Percentiles rank a stretch among this genome's conserved stretches.
Evolutionary conservation across 371 early-diverging fungal species (phyloP).

Genomic region (Rhizopus microsporus): DNA sequence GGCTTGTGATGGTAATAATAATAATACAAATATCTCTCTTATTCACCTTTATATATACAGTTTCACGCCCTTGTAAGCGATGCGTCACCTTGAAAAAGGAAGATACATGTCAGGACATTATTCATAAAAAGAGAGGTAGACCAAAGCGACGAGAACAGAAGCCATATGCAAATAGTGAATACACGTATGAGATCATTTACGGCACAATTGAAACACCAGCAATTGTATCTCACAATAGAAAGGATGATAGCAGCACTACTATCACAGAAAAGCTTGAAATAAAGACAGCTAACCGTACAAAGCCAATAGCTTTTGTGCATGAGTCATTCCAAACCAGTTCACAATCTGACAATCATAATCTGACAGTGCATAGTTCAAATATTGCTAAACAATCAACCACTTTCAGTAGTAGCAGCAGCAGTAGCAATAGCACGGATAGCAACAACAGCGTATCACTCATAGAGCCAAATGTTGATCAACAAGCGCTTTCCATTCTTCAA

Average conservation of each 20-base stretch:
- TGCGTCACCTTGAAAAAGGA: conserved; percentile 73
- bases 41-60: conserved; percentile 26
- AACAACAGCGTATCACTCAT: no score
- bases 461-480: no score
- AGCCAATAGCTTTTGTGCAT: conserved; percentile 1
- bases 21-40: background rate
- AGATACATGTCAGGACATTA: conserved; percentile 77
- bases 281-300: background rate
- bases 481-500: no score
- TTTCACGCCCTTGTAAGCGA: conserved; percentile 74
- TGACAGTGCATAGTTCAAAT: background rate
- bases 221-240: background rate
- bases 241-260: background rate
- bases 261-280: background rate
- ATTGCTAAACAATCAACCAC: no score
- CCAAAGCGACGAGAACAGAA: conserved; percentile 68
- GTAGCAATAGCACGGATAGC: no score
- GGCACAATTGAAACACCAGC: conserved; percentile 13
- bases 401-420: no score
- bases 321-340: conserved; percentile 1
- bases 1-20: conserved; percentile 50
- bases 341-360: background rate
- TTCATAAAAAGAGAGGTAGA: conserved; percentile 81
- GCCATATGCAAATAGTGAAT: conserved; percentile 17
- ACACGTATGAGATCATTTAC: conserved; percentile 28